Evolutionary conservation across 2,329 filamentous ascomycete genomes (phyloP), one percentile per base, ranked within the genome.

Genomic region (Colletotrichum spinosum): DNA sequence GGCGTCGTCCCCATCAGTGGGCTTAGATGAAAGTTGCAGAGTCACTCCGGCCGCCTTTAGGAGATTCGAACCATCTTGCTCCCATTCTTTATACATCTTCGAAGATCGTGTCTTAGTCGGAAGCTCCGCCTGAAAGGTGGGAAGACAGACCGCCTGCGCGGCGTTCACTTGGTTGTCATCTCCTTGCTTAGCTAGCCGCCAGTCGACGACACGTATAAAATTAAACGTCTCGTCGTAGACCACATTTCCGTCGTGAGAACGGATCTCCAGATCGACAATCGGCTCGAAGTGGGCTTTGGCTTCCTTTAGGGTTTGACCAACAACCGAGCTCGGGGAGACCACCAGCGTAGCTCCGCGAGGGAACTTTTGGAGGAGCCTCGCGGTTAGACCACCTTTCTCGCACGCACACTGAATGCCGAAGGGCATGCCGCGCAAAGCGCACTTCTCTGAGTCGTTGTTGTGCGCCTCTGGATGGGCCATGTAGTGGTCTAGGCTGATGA

Each of bases 361-460:
- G 49, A 51, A 51, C 49, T 51, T 51, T 12, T 51, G 10, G 49
- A 51, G 49, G 49, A 51, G 17, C 13, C 11, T 51, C 15, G 46
- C 25, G 8, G 46, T 37, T 11, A 50, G 25, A 34, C 17, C 25
- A 10, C 9, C 46, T 33, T 34, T 50, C 46, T 50, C 25, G 10
- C 25, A 50, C 25, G 25, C 25, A 50, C 25, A 50, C 46, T 50
- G 25, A 34, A 50, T 50, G n/a, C 25, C 17, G 17, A 17, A 17
- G 17, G 17, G 17, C 17, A 17, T 17, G 17, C 17, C 17, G 17
- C 17, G 25, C 25, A 50, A 34, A 34, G 46, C 10, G 10, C 10
- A 34, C 10, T 50, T 25, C 35, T n/a, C 49, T 15, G 33, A 51
- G 34, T 33, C 49, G 49, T 51, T 38, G 34, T 51, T 17, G 7